Conservation (phyloP, 2,329 filamentous ascomycete genomes). For the Penicillium vulpinum region DNA sequence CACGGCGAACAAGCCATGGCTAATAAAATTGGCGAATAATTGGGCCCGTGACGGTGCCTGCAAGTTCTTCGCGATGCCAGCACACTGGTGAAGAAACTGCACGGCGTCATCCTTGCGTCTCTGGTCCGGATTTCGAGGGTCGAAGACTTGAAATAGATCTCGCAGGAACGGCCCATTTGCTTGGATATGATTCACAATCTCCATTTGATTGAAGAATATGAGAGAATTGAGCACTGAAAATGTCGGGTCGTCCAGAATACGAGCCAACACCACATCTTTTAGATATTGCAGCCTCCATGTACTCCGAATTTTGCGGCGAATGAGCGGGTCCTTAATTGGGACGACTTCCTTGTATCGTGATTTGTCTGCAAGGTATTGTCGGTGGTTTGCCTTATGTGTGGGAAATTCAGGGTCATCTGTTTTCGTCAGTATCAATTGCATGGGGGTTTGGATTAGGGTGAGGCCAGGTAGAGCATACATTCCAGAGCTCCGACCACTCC, state of each 20-base stretch:
- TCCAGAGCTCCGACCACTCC: slow-evolving; percentile 94
- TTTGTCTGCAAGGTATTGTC: slow-evolving; percentile 85
- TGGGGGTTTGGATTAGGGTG: background rate
- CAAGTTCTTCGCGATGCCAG: slow-evolving; percentile 88
- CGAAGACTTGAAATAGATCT: slow-evolving; percentile 86
- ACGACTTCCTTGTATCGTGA: slow-evolving; percentile 96
- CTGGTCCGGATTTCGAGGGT: slow-evolving; percentile 60
- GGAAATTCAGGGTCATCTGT: slow-evolving; percentile 92
- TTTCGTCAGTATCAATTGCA: background rate
- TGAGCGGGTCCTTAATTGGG: slow-evolving; percentile 76
- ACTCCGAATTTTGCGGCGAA: slow-evolving; percentile 89
- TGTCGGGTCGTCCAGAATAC: slow-evolving; percentile 95
- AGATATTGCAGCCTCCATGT: slow-evolving; percentile 95
- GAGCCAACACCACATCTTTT: slow-evolving; percentile 95
- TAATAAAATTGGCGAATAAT: slow-evolving; percentile 87
- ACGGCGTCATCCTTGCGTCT: slow-evolving; percentile 90
- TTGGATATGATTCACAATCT: slow-evolving; percentile 95
- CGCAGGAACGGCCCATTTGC: slow-evolving; percentile 73
- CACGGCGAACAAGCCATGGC: slow-evolving; percentile 80
- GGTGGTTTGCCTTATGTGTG: slow-evolving; percentile 94
- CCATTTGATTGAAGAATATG: slow-evolving; percentile 98
- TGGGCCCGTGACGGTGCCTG: slow-evolving; percentile 78
- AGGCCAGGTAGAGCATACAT: slow-evolving; percentile 52
- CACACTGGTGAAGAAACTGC: slow-evolving; percentile 95
- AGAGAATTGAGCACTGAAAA: slow-evolving; percentile 96